Base-by-base conservation (phyloP, 208 protist genomes). In the Acanthamoeba lenticulata region DNA sequence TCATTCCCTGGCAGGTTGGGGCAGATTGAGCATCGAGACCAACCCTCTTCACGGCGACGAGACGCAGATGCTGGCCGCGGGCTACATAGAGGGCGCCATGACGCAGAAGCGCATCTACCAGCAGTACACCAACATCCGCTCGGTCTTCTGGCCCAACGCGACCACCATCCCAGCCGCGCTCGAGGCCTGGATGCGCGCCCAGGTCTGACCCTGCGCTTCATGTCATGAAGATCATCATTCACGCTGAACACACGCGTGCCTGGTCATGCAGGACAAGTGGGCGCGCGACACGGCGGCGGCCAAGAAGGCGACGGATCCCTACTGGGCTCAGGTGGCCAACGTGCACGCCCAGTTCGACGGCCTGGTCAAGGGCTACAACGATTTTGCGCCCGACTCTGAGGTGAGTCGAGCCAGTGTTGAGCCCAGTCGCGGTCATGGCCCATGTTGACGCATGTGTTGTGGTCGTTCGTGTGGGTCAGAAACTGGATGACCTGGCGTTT, bases 111-210 rank as follows among this genome's bases (percentile, higher is more conserved):
- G 69, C 36, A 79, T 79, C 36, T 79, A 79, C 40, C 69, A 79
- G 69, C 69, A 79, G 69, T 79, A 79, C 69, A 79, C 40, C 69
- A 79, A 79, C 69, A 79, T 79, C 40, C 69, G 44, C 24, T 79
- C 69, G 13, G 69, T 79, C 34, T 79, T 79, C 69, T 79, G 69
- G 69, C 69, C 24, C 36, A 79, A 79, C 69, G 36, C 36, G 0
- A 79, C 69, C 27, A 45, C 32, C 36, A 79, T 79, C 36, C 69
- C 69, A 11, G 32, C 69, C 24, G 38, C 69, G 9, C 69, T 79
- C 34, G 34, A 45, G 69, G 2, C 69, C 5, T 79, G 69, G 69
- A 3, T 79, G 11, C 6, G 24, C 21, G 69, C 32, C 0, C 69
- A 79, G 69, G 69, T 79, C 19, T 45, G 17, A 17, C 57, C 32